Percentiles rank a stretch among this genome's conserved stretches.
Evolutionary conservation across 192 early-diverging fungal species (phyloP).

Genomic region (Backusella tuberculispora): DNA sequence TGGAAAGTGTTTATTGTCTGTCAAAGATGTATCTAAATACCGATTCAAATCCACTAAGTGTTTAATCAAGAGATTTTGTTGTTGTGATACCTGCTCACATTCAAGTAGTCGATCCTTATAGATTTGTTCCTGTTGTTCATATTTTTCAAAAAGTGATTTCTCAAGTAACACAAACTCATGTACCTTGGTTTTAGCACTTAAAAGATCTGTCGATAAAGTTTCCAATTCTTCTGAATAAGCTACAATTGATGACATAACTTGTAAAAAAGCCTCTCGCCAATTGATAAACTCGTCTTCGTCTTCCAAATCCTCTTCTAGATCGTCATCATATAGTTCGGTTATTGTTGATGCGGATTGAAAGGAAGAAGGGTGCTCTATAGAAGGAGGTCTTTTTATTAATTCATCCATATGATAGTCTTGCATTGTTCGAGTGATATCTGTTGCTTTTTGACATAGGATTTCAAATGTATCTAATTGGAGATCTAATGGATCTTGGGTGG

Average conservation of each 20-base stretch:
- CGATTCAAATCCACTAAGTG: slow-evolving; percentile 16
- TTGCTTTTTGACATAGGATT: background rate
- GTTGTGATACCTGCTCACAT: slow-evolving; percentile 18
- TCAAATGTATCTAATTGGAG: background rate
- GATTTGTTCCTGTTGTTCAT: slow-evolving; percentile 27
- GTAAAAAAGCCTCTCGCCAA: slow-evolving; percentile 30
- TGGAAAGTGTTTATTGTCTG: background rate
- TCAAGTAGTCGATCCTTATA: slow-evolving; percentile 24
- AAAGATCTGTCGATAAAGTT: slow-evolving; percentile 25
- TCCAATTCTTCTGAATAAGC: slow-evolving; percentile 35
- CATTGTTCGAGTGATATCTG: background rate
- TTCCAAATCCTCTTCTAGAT: background rate
- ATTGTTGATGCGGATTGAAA: background rate
- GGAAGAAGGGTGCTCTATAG: background rate
- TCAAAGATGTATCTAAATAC: background rate
- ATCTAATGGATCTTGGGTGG: background rate
- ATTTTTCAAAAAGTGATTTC: slow-evolving; percentile 18
- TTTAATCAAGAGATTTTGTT: slow-evolving; percentile 25
- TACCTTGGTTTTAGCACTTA: slow-evolving; percentile 24
- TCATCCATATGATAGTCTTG: background rate
- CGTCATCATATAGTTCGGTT: background rate
- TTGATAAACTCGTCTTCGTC: background rate
- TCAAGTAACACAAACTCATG: slow-evolving; percentile 24
- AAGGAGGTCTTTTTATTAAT: background rate
- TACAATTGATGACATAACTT: slow-evolving; percentile 27